Conservation (phyloP, 164 flowering plant genomes). For the Litsea cubeba region DNA sequence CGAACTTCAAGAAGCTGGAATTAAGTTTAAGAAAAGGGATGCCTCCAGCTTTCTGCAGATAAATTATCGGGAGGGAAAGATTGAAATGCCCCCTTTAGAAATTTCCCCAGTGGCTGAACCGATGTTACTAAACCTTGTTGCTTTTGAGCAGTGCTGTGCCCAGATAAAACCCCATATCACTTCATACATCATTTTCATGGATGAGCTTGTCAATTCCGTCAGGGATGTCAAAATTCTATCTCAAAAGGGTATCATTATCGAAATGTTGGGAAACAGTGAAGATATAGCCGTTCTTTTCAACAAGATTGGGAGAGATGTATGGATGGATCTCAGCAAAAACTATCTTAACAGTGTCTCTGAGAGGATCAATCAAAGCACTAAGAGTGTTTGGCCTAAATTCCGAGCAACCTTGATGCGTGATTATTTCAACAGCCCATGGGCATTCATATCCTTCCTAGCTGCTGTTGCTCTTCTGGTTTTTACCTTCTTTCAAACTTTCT, state of each 20-base stretch:
- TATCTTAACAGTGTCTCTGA: too few relatives aligned
- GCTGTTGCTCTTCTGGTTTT: too few relatives aligned
- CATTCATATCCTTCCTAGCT: too few relatives aligned
- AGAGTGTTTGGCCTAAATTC: too few relatives aligned
- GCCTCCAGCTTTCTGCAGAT: slow-evolving; percentile 80
- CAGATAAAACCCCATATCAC: neutral
- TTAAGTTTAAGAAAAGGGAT: slow-evolving; percentile 57
- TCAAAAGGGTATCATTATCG: slow-evolving; percentile 66
- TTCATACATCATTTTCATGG: neutral
- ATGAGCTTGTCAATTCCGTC: slow-evolving; percentile 46
- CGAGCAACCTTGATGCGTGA: too few relatives aligned
- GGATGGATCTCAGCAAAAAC: too few relatives aligned
- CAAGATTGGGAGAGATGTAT: slow-evolving; percentile 51
- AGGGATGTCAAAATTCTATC: slow-evolving; percentile 71
- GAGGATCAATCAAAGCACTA: too few relatives aligned
- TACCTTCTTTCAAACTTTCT: too few relatives aligned
- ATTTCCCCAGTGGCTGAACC: too few relatives aligned
- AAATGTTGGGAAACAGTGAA: slow-evolving; percentile 73
- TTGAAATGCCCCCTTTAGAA: slow-evolving; percentile 18
- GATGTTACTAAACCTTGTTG: neutral
- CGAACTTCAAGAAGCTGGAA: slow-evolving; percentile 25
- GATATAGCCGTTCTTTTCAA: slow-evolving; percentile 80
- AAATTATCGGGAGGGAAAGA: slow-evolving; percentile 48
- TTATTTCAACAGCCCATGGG: too few relatives aligned
- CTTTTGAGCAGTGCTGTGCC: neutral